Evolutionary conservation across 345 rosid genomes (phyloP), one percentile per base, ranked within the genome.

Genomic region (Toxicodendron radicans): DNA sequence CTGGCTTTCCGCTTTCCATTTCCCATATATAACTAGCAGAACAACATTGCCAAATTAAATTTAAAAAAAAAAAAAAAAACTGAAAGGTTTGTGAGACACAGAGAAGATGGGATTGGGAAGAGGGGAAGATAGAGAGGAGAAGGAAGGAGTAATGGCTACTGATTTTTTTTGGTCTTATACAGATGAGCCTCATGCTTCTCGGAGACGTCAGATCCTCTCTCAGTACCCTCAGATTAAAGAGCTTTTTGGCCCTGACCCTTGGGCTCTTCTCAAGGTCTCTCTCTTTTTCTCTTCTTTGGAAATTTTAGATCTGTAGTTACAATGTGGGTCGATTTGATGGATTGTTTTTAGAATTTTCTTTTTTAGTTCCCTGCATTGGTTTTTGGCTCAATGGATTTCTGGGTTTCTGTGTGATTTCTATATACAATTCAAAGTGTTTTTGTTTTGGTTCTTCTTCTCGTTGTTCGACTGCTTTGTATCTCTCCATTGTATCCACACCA

Each of bases 131-230:
- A 73, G 30, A 52, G 77, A 73, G 54, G 77, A 66, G 38, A 78
- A 79, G 74, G 92, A 77, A 60, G 91, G 84, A 21, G 83, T 81
- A 9, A 78, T 90, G 98, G 96, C 93, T 3, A 76, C 84, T 1
- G 96, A 92, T 70, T 92, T 94, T 84, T 94, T 92, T 80, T 92
- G 97, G 98, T 94, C 97, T 18, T 94, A 90, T 46, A 92, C 92
- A 0, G 98, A 92, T 68, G 98, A 94, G 80, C 98, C 97, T 76
- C 96, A 92, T 49, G 88, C 96, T 71, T 85, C 94, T 0, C 80
- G 97, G 63, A 75, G 98, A 68, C 83, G 85, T 48, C 93, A 89
- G 87, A 94, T 94, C 87, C 93, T 92, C 82, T 94, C 97, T 81
- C 82, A 82, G 24, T 84, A 92, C 79, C 98, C 98, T 79, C 94